Evolutionary conservation across 768 basidiomycete species (phyloP).

Genomic region (Pholiota molesta): DNA sequence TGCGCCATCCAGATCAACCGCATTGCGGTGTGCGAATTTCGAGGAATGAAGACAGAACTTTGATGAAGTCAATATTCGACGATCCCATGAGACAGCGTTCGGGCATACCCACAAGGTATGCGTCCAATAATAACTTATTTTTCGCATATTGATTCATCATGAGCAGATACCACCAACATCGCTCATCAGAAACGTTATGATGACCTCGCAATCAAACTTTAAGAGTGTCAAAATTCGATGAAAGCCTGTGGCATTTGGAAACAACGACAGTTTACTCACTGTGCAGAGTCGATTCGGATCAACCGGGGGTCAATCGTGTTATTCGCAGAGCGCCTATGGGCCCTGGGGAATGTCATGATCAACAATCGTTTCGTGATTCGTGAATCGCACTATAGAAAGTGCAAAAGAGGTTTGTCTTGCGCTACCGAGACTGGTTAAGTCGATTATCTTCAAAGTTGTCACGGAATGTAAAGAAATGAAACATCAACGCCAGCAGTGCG

Average conservation of each 20-base stretch:
- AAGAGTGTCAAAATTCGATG: background rate
- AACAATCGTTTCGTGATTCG: background rate
- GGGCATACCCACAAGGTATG: conserved; percentile 3
- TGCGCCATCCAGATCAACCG: background rate
- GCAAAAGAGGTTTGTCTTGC: no score
- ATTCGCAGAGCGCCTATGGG: background rate
- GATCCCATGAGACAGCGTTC: background rate
- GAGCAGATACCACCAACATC: background rate
- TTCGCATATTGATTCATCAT: conserved; percentile 1
- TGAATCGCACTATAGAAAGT: no score
- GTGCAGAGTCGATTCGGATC: background rate
- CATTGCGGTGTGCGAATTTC: background rate
- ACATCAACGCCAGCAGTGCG: background rate
- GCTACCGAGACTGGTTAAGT: no score
- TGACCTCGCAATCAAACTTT: background rate
- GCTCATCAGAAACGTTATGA: background rate
- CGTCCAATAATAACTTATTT: conserved; percentile 8
- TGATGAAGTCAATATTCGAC: background rate
- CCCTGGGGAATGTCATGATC: background rate
- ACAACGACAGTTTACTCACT: background rate
- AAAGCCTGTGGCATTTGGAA: background rate
- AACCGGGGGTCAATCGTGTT: background rate
- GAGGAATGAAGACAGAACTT: background rate
- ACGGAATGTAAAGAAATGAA: background rate
- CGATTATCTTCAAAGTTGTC: no score